Evolutionary conservation across 106 monocot genomes (phyloP), one percentile per base, ranked within the genome.

Genomic region (Gastrodia elata): DNA sequence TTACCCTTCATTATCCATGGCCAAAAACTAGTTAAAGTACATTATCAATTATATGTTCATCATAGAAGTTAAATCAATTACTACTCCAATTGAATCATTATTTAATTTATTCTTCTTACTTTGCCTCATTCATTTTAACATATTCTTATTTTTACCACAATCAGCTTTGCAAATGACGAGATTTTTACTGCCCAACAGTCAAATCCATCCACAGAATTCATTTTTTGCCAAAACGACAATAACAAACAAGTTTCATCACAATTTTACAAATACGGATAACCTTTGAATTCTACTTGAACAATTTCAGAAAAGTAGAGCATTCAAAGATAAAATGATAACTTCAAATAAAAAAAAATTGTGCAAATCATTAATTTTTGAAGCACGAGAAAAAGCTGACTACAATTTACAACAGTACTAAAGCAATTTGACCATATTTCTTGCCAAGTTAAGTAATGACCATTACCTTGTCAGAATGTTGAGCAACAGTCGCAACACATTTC

Each of bases 401-500:
- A 26, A 57, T 57, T 57, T 30, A 61, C 26, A 30, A 20, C 30
- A 32, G 32, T 3, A 30, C 61, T 32, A 61, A 61, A 61, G 2
- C 30, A 61, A 10, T 28, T 32, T 2, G 20, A 28, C 27, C 37
- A 15, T 67, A 1, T 20, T 67, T 37, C 40, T 8, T 25, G 5
- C 67, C 18, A 67, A 25, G 15, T 26, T 41, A 69, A 69, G 11
- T 7, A 26, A 48, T 57, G 72, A 58, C 15, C 5, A 49, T 15
- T 83, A 70, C 95, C 92, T 92, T 88, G 71, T 96, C 86, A 22
- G 80, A 76, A 71, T 96, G 96, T 75, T 96, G 92, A 72, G 84
- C 69, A 38, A 88, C 42, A 57, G 88, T 92, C n/a, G 87, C 74
- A 73, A 71, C 85, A 81, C 92, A 96, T 79, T 89, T 83, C 6